Conservation (phyloP, 2,329 filamentous ascomycete genomes). For the Emergomyces orientalis region DNA sequence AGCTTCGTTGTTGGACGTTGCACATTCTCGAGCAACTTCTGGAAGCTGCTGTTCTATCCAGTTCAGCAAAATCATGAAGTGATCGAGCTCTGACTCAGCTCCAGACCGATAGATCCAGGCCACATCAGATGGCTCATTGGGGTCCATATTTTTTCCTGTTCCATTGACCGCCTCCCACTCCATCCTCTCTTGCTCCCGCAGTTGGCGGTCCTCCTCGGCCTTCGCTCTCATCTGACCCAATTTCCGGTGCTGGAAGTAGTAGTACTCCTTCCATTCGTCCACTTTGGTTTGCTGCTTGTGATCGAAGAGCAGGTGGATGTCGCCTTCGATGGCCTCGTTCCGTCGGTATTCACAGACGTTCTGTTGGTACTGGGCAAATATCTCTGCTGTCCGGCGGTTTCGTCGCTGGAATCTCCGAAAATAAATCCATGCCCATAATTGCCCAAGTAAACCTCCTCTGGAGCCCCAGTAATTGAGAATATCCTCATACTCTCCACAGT, state of each 20-base stretch:
- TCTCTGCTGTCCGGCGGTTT: slow-evolving; percentile 1
- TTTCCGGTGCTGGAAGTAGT: slow-evolving; percentile 9
- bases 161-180: neutral
- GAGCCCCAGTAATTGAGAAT: slow-evolving; percentile 3
- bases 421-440: slow-evolving; percentile 1
- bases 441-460: neutral
- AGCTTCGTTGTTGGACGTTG: slow-evolving; percentile 2
- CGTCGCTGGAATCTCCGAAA: slow-evolving; percentile 7
- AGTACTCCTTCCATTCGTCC: slow-evolving; percentile 11
- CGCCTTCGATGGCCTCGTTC: slow-evolving; percentile 7
- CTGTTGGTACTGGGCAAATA: slow-evolving; percentile 1
- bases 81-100: slow-evolving; percentile 3
- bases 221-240: slow-evolving; percentile 1
- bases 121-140: neutral
- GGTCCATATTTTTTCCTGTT: neutral
- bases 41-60: slow-evolving; percentile 10
- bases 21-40: slow-evolving; percentile 8
- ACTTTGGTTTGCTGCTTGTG: slow-evolving; percentile 8
- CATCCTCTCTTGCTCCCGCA: slow-evolving; percentile 5
- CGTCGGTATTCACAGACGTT: neutral
- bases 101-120: neutral
- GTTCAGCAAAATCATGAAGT: slow-evolving; percentile 6
- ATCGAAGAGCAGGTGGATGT: slow-evolving; percentile 9
- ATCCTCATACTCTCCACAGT: neutral
- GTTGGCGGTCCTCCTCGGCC: slow-evolving; percentile 5